A percentile compares a stretch with the other conserved stretches of the same genome.
phyloP scores from a whole-genome alignment of 2,329 filamentous ascomycete genomes.

The Penicillium sp. region DNA sequence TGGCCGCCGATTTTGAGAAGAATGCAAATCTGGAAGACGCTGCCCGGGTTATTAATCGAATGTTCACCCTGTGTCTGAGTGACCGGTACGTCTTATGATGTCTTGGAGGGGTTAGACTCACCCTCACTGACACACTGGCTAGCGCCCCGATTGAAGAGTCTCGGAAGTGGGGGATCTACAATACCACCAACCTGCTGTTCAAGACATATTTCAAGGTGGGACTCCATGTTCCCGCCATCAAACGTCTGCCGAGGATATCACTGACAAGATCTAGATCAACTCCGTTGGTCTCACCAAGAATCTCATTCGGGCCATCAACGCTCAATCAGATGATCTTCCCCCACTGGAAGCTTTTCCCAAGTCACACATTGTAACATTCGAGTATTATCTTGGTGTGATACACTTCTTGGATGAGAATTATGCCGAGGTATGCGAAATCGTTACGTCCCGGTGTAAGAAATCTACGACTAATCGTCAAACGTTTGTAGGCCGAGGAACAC shows the following conservation, averaged over 20 bases:
- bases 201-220: slow-evolving; percentile 93
- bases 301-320: slow-evolving; percentile 80
- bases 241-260: background rate
- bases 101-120: background rate
- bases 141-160: slow-evolving; percentile 85
- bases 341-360: slow-evolving; percentile 78
- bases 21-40: slow-evolving; percentile 89
- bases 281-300: slow-evolving; percentile 88
- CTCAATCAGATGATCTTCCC: slow-evolving; percentile 79
- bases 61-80: slow-evolving; percentile 87
- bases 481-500: slow-evolving; percentile 71
- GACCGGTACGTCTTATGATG: slow-evolving; percentile 68
- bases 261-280: slow-evolving; percentile 64
- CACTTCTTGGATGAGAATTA: slow-evolving; percentile 95
- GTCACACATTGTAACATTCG: slow-evolving; percentile 91
- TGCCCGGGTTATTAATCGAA: slow-evolving; percentile 84
- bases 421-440: slow-evolving; percentile 58
- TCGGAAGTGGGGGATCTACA: slow-evolving; percentile 97
- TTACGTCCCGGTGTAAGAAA: background rate
- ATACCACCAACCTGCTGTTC: slow-evolving; percentile 91
- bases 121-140: slow-evolving; percentile 20
- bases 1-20: slow-evolving; percentile 74
- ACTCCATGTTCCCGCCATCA: background rate
- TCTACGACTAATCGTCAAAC: background rate
- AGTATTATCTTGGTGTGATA: slow-evolving; percentile 94